Base-by-base conservation (phyloP, 2,329 filamentous ascomycete genomes). In the Alternaria novae-zelandiae region DNA sequence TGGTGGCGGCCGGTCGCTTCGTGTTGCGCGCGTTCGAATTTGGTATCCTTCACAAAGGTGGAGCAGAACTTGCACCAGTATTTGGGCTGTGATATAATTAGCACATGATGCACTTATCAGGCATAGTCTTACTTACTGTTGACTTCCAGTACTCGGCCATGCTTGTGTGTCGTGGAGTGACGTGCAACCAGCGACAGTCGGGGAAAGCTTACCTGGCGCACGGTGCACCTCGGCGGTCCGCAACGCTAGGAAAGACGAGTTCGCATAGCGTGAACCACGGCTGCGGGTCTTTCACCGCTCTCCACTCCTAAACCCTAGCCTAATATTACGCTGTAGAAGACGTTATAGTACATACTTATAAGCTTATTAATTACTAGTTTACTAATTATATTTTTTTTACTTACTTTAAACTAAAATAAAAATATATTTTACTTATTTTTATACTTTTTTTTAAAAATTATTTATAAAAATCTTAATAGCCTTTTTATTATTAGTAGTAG, bases 71-170 rank as follows among this genome's bases (percentile, higher is more conserved):
- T 98, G 88, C 96, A 99, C 94, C 94, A 98, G 83, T 97, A 97
- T 78, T 91, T 95, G 6, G 94, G 94, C 79, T 89, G 11, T 12
- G 17, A 8, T 4, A 1, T 11, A 32, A 13, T 75, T 30, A 76
- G 68, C 8, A 30, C 4, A 25, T 28, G 9, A 45, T 13, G 28
- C 41, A 17, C 47, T 17, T 13, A 8, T 10, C 1, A 5, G 7
- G 20, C 11, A 3, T 20, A 15, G 20, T 10, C 44, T 49, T 4
- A 67, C 83, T 80, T 78, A 88, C 87, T 32, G 94, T 97, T 20
- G 95, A 97, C 80, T 98, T 98, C 96, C 96, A 98, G 83, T 97
- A 96, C 85, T 98, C 96, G 0, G 96, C 90, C 96, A 99, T 98
- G 45, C 21, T 60, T 43, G 23, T 26, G 36, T 41, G 36, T 25